Conservation (phyloP, 208 protist species). For the Blastocrithidia nonstop region DNA sequence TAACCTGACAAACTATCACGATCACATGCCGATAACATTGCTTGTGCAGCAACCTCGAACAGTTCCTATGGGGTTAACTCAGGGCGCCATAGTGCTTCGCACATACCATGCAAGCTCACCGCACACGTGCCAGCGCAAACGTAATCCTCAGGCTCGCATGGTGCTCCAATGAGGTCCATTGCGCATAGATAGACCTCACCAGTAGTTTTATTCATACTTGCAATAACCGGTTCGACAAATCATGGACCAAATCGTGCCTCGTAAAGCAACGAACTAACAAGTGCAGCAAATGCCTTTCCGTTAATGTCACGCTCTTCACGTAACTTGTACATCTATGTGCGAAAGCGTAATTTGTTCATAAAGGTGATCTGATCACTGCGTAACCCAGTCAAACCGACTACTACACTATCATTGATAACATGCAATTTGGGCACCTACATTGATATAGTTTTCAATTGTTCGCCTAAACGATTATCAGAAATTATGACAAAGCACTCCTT, state of each 20-base stretch:
- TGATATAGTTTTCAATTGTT: constrained; percentile 91
- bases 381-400: constrained; percentile 93
- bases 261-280: constrained; percentile 83
- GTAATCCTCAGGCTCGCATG: constrained; percentile 91
- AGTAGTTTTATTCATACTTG: constrained; percentile 88
- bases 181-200: constrained; percentile 91
- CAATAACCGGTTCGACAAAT: constrained; percentile 97
- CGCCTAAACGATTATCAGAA: constrained; percentile 91
- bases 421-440: constrained; percentile 94
- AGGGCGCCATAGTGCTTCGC: constrained; percentile 93
- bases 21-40: constrained; percentile 92
- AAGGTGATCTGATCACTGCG: constrained; percentile 96
- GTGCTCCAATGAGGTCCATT: constrained; percentile 94
- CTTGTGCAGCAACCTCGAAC: constrained; percentile 92
- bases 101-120: constrained; percentile 96
- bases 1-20: constrained; percentile 96
- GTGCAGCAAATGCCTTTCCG: constrained; percentile 64
- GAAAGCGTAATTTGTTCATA: constrained; percentile 71
- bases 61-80: constrained; percentile 92
- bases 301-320: constrained; percentile 81
- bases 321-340: constrained; percentile 84
- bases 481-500: constrained; percentile 98
- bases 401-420: constrained; percentile 87
- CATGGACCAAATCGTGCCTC: constrained; percentile 95
- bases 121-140: constrained; percentile 92